Evolutionary conservation across 2,329 filamentous ascomycete species (phyloP), one percentile per base, ranked within the genome.

Genomic region (Penicillium polonicum): DNA sequence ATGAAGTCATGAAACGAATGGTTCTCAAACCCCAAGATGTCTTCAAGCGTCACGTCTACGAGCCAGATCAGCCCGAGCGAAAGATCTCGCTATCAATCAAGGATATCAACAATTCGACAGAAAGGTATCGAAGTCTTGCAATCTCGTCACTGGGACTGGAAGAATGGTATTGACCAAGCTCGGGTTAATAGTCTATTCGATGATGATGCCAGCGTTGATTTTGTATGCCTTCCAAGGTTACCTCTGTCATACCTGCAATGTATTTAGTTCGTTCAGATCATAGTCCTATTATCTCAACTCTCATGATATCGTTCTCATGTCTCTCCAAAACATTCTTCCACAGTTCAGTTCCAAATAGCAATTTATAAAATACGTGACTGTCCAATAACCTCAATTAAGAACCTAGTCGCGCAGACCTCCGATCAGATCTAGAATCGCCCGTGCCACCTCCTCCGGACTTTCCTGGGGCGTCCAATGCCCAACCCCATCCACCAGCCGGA

Each of bases 401-500:
- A 46, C 8, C 29, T 46, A 46, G n/a, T 50, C 21, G 9, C 10
- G 48, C 41, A 56, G 15, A 13, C 48, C 48, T 27, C 21, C 27
- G 29, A 35, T 44, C 35, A 65, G 35, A n/a, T 65, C 62, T 23
- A 65, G 33, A 31, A 65, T 65, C 1, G 61, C 59, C 7, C 53
- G 55, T 23, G 53, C 74, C 9, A 86, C 83, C 53, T 74, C 78
- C 62, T 83, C 79, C 1, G 85, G 82, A 68, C 84, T 78, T 69
- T 89, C 86, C 71, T 89, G 85, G 67, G 88, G 86, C 36, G 87
- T 82, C 87, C 87, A 90, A 74, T 90, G 88, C 0, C 87, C 87
- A 5, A 85, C 86, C 0, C 80, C 80, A 17, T 86, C 80, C 13
- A 89, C 74, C 19, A 86, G 73, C 49, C 68, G 80, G 35, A 76